Conservation (phyloP, 1,139 yeast species). For the Sugiyamaella paludigena region DNA sequence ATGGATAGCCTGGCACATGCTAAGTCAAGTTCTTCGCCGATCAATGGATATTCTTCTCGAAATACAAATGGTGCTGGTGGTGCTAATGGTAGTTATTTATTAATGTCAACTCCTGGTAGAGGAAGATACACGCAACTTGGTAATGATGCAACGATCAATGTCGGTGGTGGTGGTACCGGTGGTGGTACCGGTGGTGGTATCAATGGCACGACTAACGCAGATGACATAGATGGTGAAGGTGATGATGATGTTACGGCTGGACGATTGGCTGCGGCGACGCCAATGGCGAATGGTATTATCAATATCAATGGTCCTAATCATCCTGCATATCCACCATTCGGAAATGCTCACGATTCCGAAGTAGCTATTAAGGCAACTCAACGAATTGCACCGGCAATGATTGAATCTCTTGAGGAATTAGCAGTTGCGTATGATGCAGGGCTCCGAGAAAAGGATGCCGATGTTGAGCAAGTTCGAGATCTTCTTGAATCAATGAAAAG, state of each 20-base stretch:
- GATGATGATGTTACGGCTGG: no score
- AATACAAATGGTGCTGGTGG: slow-evolving; percentile 1
- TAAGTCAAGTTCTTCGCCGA: slow-evolving; percentile 31
- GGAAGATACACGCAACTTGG: background rate
- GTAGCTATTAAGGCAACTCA: slow-evolving; percentile 53
- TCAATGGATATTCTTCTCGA: slow-evolving; percentile 2
- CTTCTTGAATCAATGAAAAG: slow-evolving; percentile 42
- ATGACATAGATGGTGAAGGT: background rate
- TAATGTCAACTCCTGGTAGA: slow-evolving; percentile 1
- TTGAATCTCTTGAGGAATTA: slow-evolving; percentile 50
- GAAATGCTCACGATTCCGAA: slow-evolving; percentile 42
- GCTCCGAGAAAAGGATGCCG: slow-evolving; percentile 50
- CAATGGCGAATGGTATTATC: slow-evolving; percentile 3
- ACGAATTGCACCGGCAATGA: slow-evolving; percentile 42
- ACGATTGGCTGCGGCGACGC: background rate
- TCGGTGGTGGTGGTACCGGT: background rate
- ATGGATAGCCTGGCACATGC: slow-evolving; percentile 12
- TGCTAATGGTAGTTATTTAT: slow-evolving; percentile 5
- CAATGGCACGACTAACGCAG: background rate
- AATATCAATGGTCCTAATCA: background rate
- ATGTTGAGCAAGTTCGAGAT: slow-evolving; percentile 45
- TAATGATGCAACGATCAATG: background rate
- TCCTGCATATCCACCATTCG: slow-evolving; percentile 6
- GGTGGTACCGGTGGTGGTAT: background rate
- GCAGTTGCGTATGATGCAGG: slow-evolving; percentile 57